Evolutionary conservation across 1,284 basidiomycete species (phyloP).

Genomic region (Meira nashicola): DNA sequence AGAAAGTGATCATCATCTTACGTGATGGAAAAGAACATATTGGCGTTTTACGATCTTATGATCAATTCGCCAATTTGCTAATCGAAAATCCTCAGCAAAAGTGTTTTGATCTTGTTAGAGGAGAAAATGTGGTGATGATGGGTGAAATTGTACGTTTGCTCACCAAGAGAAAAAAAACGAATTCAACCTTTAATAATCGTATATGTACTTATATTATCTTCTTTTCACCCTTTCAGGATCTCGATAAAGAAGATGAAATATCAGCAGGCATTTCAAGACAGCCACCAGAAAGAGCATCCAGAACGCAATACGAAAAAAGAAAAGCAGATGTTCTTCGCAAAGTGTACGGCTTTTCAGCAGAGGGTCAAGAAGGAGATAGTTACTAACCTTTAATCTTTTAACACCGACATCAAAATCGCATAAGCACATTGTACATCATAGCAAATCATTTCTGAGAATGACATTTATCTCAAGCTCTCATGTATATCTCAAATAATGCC

Average conservation of each 20-base stretch:
- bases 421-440: neutral
- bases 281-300: conserved; percentile 35
- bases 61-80: conserved; percentile 96
- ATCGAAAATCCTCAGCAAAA: conserved; percentile 62
- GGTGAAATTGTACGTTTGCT: conserved; percentile 89
- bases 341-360: conserved; percentile 43
- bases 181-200: neutral
- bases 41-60: conserved; percentile 92
- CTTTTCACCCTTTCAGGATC: conserved; percentile 24
- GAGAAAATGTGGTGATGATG: conserved; percentile 94
- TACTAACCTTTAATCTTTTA: conserved; percentile 26
- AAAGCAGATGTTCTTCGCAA: conserved; percentile 39
- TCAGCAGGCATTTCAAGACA: conserved; percentile 35
- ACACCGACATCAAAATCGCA: too few relatives aligned
- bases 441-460: neutral
- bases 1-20: conserved; percentile 96
- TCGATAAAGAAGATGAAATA: conserved; percentile 48
- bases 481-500: neutral
- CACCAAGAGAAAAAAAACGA: neutral
- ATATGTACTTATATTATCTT: neutral
- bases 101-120: conserved; percentile 87
- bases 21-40: conserved; percentile 93
- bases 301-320: conserved; percentile 37
- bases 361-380: conserved; percentile 49
- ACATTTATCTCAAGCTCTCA: neutral